These are phyloP conservation scores for Senecio squalidus DNA, from an alignment of 140 eudicot genomes.

Conservation along the genomic window DNA sequence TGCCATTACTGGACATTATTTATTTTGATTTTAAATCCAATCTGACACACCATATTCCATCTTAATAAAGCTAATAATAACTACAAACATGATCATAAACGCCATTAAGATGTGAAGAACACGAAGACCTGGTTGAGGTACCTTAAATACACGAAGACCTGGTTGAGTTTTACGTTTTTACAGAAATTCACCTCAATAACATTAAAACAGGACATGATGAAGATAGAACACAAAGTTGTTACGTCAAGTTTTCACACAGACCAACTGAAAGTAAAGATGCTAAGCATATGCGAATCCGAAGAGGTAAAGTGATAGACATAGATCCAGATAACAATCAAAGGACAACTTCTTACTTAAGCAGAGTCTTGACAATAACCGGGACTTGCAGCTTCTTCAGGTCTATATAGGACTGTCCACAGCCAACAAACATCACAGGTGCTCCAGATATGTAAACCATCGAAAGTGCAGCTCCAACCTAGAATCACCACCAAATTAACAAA, in stretches of 20 bases:
- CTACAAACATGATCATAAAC: no score
- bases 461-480: slow-evolving; percentile 95
- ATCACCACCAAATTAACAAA: slow-evolving; percentile 6
- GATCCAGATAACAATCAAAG: slow-evolving; percentile 15
- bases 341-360: background rate
- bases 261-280: slow-evolving; percentile 8
- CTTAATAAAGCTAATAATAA: no score
- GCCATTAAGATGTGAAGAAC: no score
- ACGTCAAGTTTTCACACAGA: slow-evolving; percentile 11
- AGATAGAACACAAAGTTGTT: slow-evolving; percentile 2
- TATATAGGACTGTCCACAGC: no score
- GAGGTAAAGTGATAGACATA: background rate
- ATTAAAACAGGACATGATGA: background rate
- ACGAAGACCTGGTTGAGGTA: no score
- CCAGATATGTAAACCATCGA: slow-evolving; percentile 78
- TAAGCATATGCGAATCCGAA: background rate
- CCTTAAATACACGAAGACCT: no score
- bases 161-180: no score
- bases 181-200: no score
- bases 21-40: no score
- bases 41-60: no score
- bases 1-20: no score
- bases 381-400: slow-evolving; percentile 48
- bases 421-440: slow-evolving; percentile 13
- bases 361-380: slow-evolving; percentile 31